Base-by-base conservation (phyloP, 2,329 filamentous ascomycete genomes). In the Rutstroemia sp. region DNA sequence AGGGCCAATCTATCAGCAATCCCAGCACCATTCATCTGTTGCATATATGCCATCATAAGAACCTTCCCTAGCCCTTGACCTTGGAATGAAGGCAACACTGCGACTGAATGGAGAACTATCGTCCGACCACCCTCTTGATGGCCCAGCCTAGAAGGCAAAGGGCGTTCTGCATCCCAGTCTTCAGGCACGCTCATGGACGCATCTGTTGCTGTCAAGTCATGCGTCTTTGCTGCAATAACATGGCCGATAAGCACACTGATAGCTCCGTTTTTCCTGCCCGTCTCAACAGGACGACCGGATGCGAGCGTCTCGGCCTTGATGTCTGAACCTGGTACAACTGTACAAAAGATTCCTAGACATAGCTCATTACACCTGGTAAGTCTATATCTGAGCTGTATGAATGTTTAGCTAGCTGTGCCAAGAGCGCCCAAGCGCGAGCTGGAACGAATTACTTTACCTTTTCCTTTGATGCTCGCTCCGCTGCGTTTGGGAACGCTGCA, bases 61-160 rank as follows among this genome's bases (percentile, higher is more conserved):
- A 86, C 83, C 60, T 80, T 83, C 16, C 88, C 92, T 2, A 95
- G 75, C 1, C 89, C 87, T 57, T 84, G 82, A 36, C 82, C 78
- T 62, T 94, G 89, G 56, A 90, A 82, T 58, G 84, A 81, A 0
- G 89, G 89, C 54, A 87, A 77, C 5, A 96, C 85, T 17, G 88
- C 89, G 5, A 96, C 77, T 0, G 88, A 92, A 72, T 96, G 92
- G 50, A 96, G 73, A 55, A 84, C 89, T 55, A 96, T 78, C 0
- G 89, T 95, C 45, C 83, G 74, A 40, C 90, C 90, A 16, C 76
- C 74, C 57, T 89, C 82, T 64, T 87, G 81, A 70, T 95, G 89
- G 34, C 89, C 89, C 9, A 83, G 67, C 1, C 70, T 68, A 38
- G 78, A 75, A 48, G 72, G 69, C 52, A 75, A 71, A 52, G 68